phyloP scores from a whole-genome alignment of 164 flowering plant species.

The Magnolia officinalis region DNA sequence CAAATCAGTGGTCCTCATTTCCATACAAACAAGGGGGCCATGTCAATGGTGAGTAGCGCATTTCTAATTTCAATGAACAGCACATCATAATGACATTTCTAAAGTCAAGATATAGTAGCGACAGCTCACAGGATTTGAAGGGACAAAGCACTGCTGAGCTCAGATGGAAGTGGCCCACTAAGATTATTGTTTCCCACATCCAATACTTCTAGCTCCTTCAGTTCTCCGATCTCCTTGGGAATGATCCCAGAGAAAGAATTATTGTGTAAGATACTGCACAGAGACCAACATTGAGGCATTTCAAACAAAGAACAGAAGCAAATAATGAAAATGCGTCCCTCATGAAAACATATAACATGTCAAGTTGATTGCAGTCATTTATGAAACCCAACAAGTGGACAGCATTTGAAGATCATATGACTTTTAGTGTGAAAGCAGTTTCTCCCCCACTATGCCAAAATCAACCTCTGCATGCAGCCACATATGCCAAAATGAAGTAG shows the following conservation, averaged over 20 bases:
- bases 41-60: too few species aligned
- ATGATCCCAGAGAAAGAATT: constrained; percentile 60
- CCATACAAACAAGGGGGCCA: too few species aligned
- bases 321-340: too few species aligned
- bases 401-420: too few species aligned
- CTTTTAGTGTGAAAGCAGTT: not conserved
- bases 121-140: constrained; percentile 51
- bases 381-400: too few species aligned
- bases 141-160: constrained; percentile 37
- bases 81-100: not conserved
- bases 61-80: not conserved
- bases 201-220: constrained; percentile 55
- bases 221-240: constrained; percentile 52
- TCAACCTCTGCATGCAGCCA: not conserved
- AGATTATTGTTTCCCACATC: constrained; percentile 66
- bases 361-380: too few species aligned
- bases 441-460: not conserved
- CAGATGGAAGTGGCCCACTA: constrained; percentile 47
- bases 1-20: too few species aligned
- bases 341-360: too few species aligned
- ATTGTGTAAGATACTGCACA: constrained; percentile 56
- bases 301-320: not conserved
- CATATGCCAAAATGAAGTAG: not conserved
- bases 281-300: not conserved
- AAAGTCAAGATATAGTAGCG: not conserved